Conservation (phyloP, 345 rosid species). For the Lepidium africanum region DNA sequence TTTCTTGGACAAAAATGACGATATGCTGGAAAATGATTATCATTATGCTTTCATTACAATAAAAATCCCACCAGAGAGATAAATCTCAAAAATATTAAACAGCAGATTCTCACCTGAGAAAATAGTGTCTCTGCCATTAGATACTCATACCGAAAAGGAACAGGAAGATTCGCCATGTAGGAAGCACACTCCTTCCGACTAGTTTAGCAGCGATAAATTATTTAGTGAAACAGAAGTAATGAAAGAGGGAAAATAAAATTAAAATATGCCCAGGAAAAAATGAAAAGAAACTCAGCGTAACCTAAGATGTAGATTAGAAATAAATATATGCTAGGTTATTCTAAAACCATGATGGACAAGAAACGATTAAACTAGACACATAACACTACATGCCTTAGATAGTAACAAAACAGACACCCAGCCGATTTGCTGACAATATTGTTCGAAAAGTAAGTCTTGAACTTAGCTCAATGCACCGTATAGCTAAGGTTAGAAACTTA, state of each 20-base stretch:
- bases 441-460: background rate
- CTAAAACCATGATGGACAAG: background rate
- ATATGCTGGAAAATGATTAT: background rate
- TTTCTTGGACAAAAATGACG: background rate
- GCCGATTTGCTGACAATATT: background rate
- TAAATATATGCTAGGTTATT: background rate
- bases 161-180: slow-evolving; percentile 90
- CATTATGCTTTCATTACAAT: background rate
- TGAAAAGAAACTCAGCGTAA: background rate
- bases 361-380: background rate
- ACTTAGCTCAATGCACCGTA: background rate
- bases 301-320: background rate
- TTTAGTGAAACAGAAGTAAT: slow-evolving; percentile 41
- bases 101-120: slow-evolving; percentile 66
- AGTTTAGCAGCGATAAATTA: slow-evolving; percentile 68
- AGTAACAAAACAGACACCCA: background rate
- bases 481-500: background rate
- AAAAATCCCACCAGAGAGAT: background rate
- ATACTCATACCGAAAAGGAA: slow-evolving; percentile 92
- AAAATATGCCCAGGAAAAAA: background rate
- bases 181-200: slow-evolving; percentile 99
- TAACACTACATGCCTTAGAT: background rate
- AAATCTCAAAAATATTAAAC: background rate
- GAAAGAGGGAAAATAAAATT: slow-evolving; percentile 6
- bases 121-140: slow-evolving; percentile 97